Evolutionary conservation across 2,329 filamentous ascomycete species (phyloP), one percentile per base, ranked within the genome.

Genomic region (Botrytis squamosa): DNA sequence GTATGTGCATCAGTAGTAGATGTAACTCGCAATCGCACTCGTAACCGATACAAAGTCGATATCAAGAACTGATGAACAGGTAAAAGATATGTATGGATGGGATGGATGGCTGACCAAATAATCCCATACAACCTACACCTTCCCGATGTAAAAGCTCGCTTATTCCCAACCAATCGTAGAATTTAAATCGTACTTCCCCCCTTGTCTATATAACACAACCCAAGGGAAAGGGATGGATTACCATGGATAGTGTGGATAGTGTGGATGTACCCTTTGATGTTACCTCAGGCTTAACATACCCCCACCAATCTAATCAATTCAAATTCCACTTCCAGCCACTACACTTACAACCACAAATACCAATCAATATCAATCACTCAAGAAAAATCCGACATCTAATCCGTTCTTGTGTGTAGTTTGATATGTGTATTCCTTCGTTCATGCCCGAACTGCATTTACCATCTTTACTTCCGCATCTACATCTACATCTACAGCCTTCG

Each of bases 141-240:
- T 55, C 33, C 33, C 44, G 25, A 55, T 40, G 46, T 25, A 40
- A 52, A 63, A 29, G 62, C 18, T 68, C 65, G 65, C 65, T 42
- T 68, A 68, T 40, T 40, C 36, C 10, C 5, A 25, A 29, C 65
- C 65, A 68, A 55, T 68, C 65, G 65, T 55, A 68, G 65, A 68
- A 67, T 67, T 67, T 40, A 4, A 5, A 38, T 67, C 25, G 36
- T 9, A 9, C 60, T 49, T 36, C 25, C 38, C 2, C 46, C 65
- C 46, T 49, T 29, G 25, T 55, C 46, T 52, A 66, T 12, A 33
- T 14, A 49, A 25, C 33, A 25, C 10, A 52, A 52, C 33, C 46
- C 46, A 67, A 55, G 33, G 33, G n/a, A 44, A 65, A 46, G n/a
- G 46, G 10, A 49, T 44, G 29, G 49, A 55, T 55, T n/a, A 16